Base-by-base conservation (phyloP, 2,329 filamentous ascomycete genomes). In the Colletotrichum sp. region DNA sequence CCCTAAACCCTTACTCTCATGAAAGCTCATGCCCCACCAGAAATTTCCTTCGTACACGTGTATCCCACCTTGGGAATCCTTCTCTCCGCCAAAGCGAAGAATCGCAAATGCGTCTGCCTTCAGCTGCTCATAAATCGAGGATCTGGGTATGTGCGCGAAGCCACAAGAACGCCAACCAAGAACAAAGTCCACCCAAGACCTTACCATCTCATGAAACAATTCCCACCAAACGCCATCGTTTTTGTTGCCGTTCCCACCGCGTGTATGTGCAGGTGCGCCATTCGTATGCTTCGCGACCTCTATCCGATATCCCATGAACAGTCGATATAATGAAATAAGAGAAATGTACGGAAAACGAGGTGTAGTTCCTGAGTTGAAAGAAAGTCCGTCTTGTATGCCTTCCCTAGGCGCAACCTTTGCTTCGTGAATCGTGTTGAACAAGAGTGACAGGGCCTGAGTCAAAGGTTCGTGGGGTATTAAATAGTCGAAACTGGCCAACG, bases 271-370 rank as follows among this genome's bases (percentile, higher is more conserved):
- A 60, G 75, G 72, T 72, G 44, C 75, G 75, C 75, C 75, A 55
- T 71, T 77, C 75, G 66, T 78, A 69, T 78, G 71, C 75, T 75
- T 75, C 67, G 77, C 77, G 71, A 71, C 77, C 75, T 77, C 52
- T 72, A 64, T 26, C 57, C 39, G 59, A 60, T 49, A 36, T 32
- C 70, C 65, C 28, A 62, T 15, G 12, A 36, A 49, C 32, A 72
- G n/a, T 49, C 16, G 34, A 64, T 39, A 69, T 34, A 71, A 34
- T 9, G n/a, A 36, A 34, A 57, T 60, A 63, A 57, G 21, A 69
- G 24, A 66, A 49, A 59, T 55, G 32, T 52, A 52, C 44, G 63
- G 55, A 55, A 16, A 32, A 13, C 4, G 10, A 24, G 15, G 15
- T 16, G 16, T 24, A 21, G 8, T 36, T 30, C n/a, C 24, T 2